phyloP scores from a whole-genome alignment of 768 basidiomycete species.

The Leucocoprinus leucothites region DNA sequence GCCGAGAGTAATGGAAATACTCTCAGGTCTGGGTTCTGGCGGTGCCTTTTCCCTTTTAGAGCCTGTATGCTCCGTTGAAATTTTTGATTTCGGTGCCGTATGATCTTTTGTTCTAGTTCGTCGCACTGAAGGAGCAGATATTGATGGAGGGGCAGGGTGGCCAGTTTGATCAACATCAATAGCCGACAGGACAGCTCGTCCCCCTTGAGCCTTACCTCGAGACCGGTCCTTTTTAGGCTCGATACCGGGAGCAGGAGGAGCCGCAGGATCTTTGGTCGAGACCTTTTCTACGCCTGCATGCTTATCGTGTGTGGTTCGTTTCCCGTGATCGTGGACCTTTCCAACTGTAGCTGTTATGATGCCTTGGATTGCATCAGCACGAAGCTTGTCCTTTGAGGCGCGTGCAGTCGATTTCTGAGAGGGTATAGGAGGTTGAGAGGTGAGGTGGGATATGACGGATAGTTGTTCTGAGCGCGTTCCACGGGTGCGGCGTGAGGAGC shows the following conservation, averaged over 20 bases:
- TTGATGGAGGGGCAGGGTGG: not conserved
- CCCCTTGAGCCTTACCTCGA: not conserved
- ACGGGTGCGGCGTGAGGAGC: slow-evolving; percentile 58
- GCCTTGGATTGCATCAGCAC: slow-evolving; percentile 1
- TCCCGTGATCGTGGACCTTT: slow-evolving; percentile 16
- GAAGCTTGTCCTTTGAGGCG: not conserved
- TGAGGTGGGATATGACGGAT: slow-evolving; percentile 23
- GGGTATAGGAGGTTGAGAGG: slow-evolving; percentile 15
- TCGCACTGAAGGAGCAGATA: not conserved
- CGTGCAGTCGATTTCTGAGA: slow-evolving; percentile 14
- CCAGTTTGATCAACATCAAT: not conserved
- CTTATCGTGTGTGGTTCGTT: not conserved
- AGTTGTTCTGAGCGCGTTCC: slow-evolving; percentile 45
- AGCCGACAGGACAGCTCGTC: not conserved
- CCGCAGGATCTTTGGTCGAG: not conserved
- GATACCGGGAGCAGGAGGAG: not conserved
- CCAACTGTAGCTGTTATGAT: slow-evolving; percentile 5
- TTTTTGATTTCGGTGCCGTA: not conserved
- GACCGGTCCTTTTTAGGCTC: slow-evolving; percentile 6
- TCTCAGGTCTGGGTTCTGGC: not conserved
- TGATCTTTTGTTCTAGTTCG: slow-evolving; percentile 1
- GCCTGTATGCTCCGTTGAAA: not conserved
- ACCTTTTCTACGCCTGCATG: slow-evolving; percentile 9
- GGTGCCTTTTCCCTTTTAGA: not conserved
- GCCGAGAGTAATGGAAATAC: slow-evolving; percentile 8